Conservation (phyloP, 306 rosid genomes). For the Leucaena leucocephala region DNA sequence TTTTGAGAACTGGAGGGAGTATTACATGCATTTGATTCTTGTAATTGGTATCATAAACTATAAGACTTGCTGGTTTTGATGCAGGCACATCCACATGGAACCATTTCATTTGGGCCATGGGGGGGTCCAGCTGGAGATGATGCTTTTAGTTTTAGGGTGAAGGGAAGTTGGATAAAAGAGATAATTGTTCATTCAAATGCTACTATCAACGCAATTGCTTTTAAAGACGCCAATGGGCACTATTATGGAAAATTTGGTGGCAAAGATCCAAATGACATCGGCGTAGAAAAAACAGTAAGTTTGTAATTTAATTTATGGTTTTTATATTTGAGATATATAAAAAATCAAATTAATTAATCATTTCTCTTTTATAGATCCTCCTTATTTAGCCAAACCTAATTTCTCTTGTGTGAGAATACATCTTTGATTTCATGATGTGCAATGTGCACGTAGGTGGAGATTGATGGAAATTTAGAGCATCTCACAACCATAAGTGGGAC, state of each 20-base stretch:
- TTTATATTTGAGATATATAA: too few species aligned
- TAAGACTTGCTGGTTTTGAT: neutral
- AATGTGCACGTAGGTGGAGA: neutral
- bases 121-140: neutral
- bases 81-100: neutral
- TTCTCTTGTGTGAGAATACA: neutral
- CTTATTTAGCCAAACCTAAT: neutral
- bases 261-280: neutral
- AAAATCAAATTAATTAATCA: neutral
- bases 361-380: neutral
- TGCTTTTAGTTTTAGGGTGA: neutral
- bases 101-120: neutral
- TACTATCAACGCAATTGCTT: neutral
- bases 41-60: too few species aligned
- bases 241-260: neutral
- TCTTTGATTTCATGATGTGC: neutral
- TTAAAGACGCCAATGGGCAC: neutral
- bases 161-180: constrained; percentile 6
- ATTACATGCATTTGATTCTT: neutral
- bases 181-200: neutral
- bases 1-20: too few species aligned
- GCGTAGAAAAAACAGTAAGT: neutral
- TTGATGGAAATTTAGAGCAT: neutral
- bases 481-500: neutral
- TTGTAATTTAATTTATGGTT: neutral